Conservation (phyloP, 495 filamentous ascomycete genomes). For the Sabuloglossum arenarium region DNA sequence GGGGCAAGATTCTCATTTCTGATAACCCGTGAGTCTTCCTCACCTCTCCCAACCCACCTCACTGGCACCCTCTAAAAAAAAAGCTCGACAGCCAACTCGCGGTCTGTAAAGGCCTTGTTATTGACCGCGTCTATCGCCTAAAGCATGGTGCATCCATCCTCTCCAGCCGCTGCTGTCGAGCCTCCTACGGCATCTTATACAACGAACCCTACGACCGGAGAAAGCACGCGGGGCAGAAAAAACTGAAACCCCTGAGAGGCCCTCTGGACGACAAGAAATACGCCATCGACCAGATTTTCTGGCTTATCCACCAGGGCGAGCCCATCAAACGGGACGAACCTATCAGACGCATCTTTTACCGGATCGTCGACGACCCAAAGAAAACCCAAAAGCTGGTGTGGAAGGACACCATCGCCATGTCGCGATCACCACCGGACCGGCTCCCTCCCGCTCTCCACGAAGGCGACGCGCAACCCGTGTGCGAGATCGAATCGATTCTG, state of each 20-base stretch:
- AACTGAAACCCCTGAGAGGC: background rate
- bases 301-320: background rate
- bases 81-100: constrained; percentile 20
- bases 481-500: background rate
- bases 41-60: too few relatives aligned
- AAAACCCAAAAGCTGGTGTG: background rate
- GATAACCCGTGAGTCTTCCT: background rate
- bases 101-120: constrained; percentile 21
- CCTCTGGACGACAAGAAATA: background rate
- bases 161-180: background rate
- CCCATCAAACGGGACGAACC: background rate
- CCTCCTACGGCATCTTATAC: background rate
- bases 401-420: background rate
- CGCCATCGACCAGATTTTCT: background rate
- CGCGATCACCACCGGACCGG: background rate
- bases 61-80: background rate
- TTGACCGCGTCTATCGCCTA: constrained; percentile 11
- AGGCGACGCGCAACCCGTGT: background rate
- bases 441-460: background rate
- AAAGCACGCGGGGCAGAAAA: background rate
- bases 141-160: background rate
- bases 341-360: background rate
- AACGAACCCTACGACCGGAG: background rate
- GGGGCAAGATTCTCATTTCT: background rate
- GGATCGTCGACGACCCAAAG: background rate